Evolutionary conservation across 768 basidiomycete species (phyloP).

Genomic region (Amanita rimosa): DNA sequence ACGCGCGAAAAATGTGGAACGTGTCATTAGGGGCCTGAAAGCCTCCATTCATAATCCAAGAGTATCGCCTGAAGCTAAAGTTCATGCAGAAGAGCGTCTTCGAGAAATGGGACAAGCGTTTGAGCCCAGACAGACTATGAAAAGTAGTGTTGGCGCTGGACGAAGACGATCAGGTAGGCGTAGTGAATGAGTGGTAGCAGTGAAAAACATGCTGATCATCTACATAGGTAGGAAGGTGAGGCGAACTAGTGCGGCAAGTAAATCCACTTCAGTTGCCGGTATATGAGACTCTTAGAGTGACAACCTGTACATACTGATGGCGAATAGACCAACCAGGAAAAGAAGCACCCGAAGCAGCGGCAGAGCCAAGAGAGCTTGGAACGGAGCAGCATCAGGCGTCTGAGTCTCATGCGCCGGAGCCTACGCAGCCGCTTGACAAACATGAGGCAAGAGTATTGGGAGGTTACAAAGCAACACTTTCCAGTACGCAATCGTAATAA

Average conservation of each 20-base stretch:
- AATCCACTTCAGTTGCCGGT: background rate
- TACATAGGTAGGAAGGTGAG: background rate
- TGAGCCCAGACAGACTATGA: background rate
- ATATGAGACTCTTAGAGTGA: background rate
- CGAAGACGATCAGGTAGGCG: slow-evolving; percentile 1
- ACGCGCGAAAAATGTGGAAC: slow-evolving; percentile 14
- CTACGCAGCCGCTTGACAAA: background rate
- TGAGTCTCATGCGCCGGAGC: too few relatives aligned
- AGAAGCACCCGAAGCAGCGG: background rate
- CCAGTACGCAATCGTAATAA: slow-evolving; percentile 14
- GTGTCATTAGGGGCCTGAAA: slow-evolving; percentile 38
- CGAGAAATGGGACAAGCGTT: slow-evolving; percentile 5
- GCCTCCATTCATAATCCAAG: slow-evolving; percentile 48
- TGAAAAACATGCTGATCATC: background rate
- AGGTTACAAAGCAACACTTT: slow-evolving; percentile 19
- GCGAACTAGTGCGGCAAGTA: background rate
- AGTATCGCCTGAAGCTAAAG: slow-evolving; percentile 36
- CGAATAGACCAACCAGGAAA: background rate
- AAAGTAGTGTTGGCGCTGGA: background rate
- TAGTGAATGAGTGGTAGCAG: background rate
- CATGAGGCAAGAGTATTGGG: slow-evolving; percentile 13
- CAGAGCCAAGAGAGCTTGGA: background rate
- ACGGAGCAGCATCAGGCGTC: background rate
- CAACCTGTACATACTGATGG: background rate
- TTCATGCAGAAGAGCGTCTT: slow-evolving; percentile 21